Evolutionary conservation across 768 basidiomycete genomes (phyloP), one percentile per base, ranked within the genome.

Genomic region (Suillus variegatus): DNA sequence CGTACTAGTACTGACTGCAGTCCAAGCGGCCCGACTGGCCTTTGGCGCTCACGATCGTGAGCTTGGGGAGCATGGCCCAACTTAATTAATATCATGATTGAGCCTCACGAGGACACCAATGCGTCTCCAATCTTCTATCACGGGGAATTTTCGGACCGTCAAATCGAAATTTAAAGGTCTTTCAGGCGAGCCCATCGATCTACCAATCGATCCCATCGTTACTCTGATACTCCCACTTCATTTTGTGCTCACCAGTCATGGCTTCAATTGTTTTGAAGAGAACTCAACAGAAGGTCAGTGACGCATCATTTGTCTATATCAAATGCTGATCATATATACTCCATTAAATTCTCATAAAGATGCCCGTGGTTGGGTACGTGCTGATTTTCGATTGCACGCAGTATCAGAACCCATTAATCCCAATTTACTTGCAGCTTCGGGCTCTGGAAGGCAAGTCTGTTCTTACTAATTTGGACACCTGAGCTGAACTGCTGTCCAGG

Each of bases 361-460:
- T 91, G 89, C 89, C 89, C 72, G 76, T 86, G 54, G 84, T 90
- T 61, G 89, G 89, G 89, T 90, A 65, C 57, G 70, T 62, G 54
- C 44, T 65, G 43, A 67, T 67, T 56, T 55, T 62, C 32, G 56
- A 7, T 64, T 22, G 54, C 47, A 51, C 14, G 10, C 10, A 41
- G 13, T 40, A 35, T 41, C 49, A 67, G 43, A 69, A 56, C 61
- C n/a, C 13, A 55, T 40, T 38, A 16, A 56, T 64, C 32, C 61
- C 47, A 43, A 20, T 64, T 28, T 7, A 36, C 10, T 63, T 35
- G n/a, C 65, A 90, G 89, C 72, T 84, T 90, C 69, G 89, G 89
- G 65, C 82, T 90, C 63, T 91, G 89, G 89, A 90, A 90, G 83
- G 89, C 84, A 68, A 60, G 76, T 72, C n/a, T 20, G 38, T 13